Percentiles rank a stretch among this genome's conserved stretches.
phyloP scores from a whole-genome alignment of 306 rosid genomes.

The Vigna trinervia region DNA sequence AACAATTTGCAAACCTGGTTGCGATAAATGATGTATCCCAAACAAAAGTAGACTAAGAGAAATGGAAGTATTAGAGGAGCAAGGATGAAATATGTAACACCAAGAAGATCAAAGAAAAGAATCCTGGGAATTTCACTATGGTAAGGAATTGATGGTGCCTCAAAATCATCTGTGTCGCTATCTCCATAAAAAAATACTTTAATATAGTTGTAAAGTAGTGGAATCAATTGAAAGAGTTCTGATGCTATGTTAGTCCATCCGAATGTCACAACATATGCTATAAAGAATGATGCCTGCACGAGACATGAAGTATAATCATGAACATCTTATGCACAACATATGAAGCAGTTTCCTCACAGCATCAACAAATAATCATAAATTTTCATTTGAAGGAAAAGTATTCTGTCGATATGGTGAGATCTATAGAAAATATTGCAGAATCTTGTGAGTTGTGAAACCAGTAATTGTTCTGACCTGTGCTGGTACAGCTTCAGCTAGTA shows the following conservation, averaged over 20 bases:
- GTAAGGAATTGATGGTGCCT: conserved; percentile 71
- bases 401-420: conserved; percentile 12
- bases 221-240: conserved; percentile 65
- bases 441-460: conserved; percentile 9
- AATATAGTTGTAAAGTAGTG: conserved; percentile 54
- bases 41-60: conserved; percentile 74
- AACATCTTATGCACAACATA: conserved; percentile 22
- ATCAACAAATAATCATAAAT: neutral
- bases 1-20: conserved; percentile 70
- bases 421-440: conserved; percentile 23
- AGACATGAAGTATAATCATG: conserved; percentile 35
- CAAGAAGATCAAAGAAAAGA: conserved; percentile 89
- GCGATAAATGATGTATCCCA: conserved; percentile 80
- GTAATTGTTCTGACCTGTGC: conserved; percentile 63
- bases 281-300: conserved; percentile 90
- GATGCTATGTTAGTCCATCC: conserved; percentile 75
- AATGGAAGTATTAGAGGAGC: conserved; percentile 95
- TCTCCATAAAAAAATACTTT: conserved; percentile 55
- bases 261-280: conserved; percentile 65
- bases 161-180: conserved; percentile 50
- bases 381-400: neutral
- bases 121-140: conserved; percentile 67
- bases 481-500: conserved; percentile 90
- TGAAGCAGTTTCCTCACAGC: conserved; percentile 1
- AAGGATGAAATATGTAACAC: conserved; percentile 78